Evolutionary conservation across 2,329 filamentous ascomycete species (phyloP).

Genomic region (Fusarium sp.): DNA sequence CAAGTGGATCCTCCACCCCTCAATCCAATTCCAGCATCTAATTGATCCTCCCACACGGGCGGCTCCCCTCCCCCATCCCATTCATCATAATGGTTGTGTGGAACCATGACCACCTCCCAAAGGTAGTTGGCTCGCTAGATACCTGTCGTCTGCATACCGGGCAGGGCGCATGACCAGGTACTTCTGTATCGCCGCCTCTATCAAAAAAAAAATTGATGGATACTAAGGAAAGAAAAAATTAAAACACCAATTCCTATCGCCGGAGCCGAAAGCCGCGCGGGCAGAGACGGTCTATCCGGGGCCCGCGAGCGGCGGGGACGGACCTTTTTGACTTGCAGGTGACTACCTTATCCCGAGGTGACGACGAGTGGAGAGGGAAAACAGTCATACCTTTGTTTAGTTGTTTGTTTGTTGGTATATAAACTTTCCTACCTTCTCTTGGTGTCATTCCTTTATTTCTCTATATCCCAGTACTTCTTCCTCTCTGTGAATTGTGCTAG

Average conservation of each 20-base stretch:
- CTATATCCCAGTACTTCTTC: not conserved
- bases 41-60: conserved; percentile 6
- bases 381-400: conserved; percentile 7
- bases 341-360: conserved; percentile 10
- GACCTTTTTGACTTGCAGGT: conserved; percentile 28
- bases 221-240: not conserved
- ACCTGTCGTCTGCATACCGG: conserved; percentile 6
- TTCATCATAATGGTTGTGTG: conserved; percentile 18
- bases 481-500: not conserved
- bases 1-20: not conserved
- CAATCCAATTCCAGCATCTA: not conserved
- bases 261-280: conserved; percentile 47
- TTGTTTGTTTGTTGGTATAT: conserved; percentile 19
- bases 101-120: conserved; percentile 16
- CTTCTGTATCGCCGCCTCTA: conserved; percentile 22
- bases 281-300: conserved; percentile 49
- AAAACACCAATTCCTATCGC: conserved; percentile 23
- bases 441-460: not conserved
- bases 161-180: conserved; percentile 32
- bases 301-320: conserved; percentile 30
- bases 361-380: conserved; percentile 25
- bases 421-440: conserved; percentile 13
- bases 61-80: conserved; percentile 20
- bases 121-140: not conserved
- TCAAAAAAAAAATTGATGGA: conserved; percentile 17